phyloP scores from a whole-genome alignment of 345 rosid species.

The Brassica rapa region DNA sequence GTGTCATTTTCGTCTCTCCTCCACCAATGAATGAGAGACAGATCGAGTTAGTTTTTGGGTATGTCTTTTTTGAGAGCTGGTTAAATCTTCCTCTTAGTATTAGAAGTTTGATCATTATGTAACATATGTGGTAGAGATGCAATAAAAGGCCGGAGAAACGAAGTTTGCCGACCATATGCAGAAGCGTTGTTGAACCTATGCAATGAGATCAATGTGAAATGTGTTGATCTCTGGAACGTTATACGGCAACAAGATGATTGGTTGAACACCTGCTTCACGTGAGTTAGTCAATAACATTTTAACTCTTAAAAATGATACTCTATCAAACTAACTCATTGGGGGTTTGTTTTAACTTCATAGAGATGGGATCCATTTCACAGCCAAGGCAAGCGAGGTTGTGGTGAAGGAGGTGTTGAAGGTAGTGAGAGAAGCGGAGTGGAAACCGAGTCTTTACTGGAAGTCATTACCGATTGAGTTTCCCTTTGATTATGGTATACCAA shows the following conservation, averaged over 20 bases:
- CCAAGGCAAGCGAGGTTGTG: conserved; percentile 64
- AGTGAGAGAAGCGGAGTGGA: conserved; percentile 71
- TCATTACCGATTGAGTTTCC: conserved; percentile 57
- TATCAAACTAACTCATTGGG: background rate
- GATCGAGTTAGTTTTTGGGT: conserved; percentile 39
- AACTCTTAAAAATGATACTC: background rate
- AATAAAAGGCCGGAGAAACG: conserved; percentile 57
- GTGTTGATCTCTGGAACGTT: conserved; percentile 69
- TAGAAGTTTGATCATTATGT: background rate
- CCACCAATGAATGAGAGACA: conserved; percentile 80
- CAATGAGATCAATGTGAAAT: conserved; percentile 57
- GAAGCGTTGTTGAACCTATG: conserved; percentile 72
- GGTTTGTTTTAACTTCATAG: conserved; percentile 36
- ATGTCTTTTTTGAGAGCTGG: background rate
- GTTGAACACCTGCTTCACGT: conserved; percentile 72
- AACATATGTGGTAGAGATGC: conserved; percentile 27
- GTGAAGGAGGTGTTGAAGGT: conserved; percentile 59
- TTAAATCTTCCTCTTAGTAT: background rate
- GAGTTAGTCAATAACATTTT: conserved; percentile 35
- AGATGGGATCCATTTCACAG: conserved; percentile 76
- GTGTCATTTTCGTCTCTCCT: conserved; percentile 60
- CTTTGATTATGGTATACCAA: conserved; percentile 42
- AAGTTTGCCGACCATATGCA: conserved; percentile 58
- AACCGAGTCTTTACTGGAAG: conserved; percentile 70
- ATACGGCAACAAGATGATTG: conserved; percentile 63